These are phyloP conservation scores for Hypoxylon sp. DNA, from an alignment of 2,329 filamentous ascomycete species.

Conservation along the genomic window DNA sequence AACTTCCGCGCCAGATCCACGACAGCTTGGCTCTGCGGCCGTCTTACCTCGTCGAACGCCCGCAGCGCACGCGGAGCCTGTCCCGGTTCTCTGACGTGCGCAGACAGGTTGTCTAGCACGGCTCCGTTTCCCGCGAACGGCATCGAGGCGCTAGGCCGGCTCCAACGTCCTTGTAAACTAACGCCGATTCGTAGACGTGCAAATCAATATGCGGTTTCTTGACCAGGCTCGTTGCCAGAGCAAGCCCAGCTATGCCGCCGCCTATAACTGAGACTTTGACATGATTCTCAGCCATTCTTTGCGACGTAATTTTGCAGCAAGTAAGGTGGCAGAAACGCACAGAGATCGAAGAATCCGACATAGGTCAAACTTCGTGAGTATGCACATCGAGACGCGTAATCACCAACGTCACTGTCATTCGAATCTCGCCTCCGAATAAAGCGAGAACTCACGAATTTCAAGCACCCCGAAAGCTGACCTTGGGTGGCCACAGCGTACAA, in stretches of 20 bases:
- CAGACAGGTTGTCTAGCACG: constrained; percentile 48
- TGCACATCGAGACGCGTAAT: constrained; percentile 22
- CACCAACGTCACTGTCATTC: constrained; percentile 21
- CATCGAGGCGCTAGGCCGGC: constrained; percentile 54
- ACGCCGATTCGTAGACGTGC: constrained; percentile 54
- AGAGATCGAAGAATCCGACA: background rate
- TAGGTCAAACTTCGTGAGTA: constrained; percentile 19
- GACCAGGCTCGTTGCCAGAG: constrained; percentile 53
- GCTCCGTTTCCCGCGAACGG: constrained; percentile 55
- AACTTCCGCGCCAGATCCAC: constrained; percentile 51
- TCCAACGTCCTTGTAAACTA: constrained; percentile 53
- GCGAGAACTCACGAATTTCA: constrained; percentile 1
- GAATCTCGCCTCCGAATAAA: constrained; percentile 12
- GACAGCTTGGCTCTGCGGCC: constrained; percentile 50
- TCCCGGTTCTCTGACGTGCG: constrained; percentile 19
- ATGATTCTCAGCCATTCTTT: constrained; percentile 23
- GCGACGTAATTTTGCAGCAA: background rate
- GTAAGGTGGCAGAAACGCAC: background rate
- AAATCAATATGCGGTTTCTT: constrained; percentile 53
- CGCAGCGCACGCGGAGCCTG: constrained; percentile 44
- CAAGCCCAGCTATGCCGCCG: constrained; percentile 54
- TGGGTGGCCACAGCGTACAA: background rate
- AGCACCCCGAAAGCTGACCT: constrained; percentile 3
- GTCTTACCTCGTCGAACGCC: constrained; percentile 49
- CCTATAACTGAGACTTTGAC: constrained; percentile 48